Evolutionary conservation across 805 yeast species (phyloP).

Genomic region (Starmerella bombicola): DNA sequence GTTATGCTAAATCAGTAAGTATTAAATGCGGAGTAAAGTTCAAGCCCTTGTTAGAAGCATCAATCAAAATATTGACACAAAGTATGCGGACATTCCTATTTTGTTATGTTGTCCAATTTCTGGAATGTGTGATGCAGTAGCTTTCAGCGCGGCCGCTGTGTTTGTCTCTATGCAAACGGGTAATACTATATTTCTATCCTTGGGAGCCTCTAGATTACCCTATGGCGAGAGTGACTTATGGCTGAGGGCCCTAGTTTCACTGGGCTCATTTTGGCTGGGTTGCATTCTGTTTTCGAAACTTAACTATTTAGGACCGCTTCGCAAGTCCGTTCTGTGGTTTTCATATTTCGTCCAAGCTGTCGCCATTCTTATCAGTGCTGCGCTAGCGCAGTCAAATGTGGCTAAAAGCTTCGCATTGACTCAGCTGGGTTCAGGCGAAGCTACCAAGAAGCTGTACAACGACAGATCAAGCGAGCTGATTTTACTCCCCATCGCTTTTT

Average conservation of each 20-base stretch:
- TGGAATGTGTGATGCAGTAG: slow-evolving; percentile 15
- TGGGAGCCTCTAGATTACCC: slow-evolving; percentile 13
- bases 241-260: slow-evolving; percentile 11
- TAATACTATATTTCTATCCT: slow-evolving; percentile 14
- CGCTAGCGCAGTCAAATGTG: slow-evolving; percentile 9
- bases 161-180: slow-evolving; percentile 16
- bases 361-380: slow-evolving; percentile 10
- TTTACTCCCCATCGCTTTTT: slow-evolving; percentile 12
- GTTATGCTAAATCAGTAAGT: too few species aligned
- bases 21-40: too few species aligned
- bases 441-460: not conserved
- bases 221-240: slow-evolving; percentile 7
- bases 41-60: not conserved
- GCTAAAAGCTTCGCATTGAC: slow-evolving; percentile 5
- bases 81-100: slow-evolving; percentile 9
- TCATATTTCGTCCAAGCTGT: slow-evolving; percentile 10
- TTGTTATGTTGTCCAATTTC: slow-evolving; percentile 12
- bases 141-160: slow-evolving; percentile 14
- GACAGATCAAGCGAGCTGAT: not conserved
- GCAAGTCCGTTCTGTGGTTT: slow-evolving; percentile 6
- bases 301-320: slow-evolving; percentile 6
- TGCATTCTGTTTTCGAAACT: slow-evolving; percentile 12
- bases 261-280: slow-evolving; percentile 14
- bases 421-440: slow-evolving; percentile 3
- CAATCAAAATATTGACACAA: slow-evolving; percentile 1